phyloP scores from a whole-genome alignment of 345 rosid genomes.

The Firmiana major region DNA sequence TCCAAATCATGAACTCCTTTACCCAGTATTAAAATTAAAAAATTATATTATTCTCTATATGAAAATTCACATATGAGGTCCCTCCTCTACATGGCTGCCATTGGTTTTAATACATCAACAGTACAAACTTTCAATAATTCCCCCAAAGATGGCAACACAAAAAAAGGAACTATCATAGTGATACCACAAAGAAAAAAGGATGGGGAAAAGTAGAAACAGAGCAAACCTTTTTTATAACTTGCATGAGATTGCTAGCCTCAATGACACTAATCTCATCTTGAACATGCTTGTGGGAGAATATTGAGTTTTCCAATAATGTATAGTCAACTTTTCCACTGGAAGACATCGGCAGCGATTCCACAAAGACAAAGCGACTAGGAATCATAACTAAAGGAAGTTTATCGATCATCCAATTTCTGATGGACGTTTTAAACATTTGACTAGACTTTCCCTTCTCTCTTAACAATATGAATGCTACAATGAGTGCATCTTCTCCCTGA shows the following conservation, averaged over 20 bases:
- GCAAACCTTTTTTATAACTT: slow-evolving; percentile 68
- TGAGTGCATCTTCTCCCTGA: slow-evolving; percentile 38
- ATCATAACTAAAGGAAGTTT: slow-evolving; percentile 75
- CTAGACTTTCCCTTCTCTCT: slow-evolving; percentile 37
- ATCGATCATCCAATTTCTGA: slow-evolving; percentile 57
- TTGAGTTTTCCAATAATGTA: slow-evolving; percentile 42
- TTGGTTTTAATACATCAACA: background rate
- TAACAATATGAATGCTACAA: slow-evolving; percentile 55
- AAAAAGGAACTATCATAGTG: background rate
- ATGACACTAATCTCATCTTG: slow-evolving; percentile 28
- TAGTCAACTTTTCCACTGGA: slow-evolving; percentile 85
- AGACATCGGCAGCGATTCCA: slow-evolving; percentile 64
- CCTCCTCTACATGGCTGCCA: background rate
- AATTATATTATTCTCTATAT: background rate
- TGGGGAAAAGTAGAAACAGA: background rate
- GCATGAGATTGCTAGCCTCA: slow-evolving; percentile 33
- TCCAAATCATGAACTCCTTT: background rate
- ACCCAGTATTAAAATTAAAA: background rate
- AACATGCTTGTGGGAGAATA: slow-evolving; percentile 19
- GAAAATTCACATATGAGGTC: background rate
- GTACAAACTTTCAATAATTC: background rate
- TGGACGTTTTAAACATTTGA: slow-evolving; percentile 35
- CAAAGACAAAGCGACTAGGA: slow-evolving; percentile 50
- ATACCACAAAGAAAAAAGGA: background rate
- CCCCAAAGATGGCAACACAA: slow-evolving; percentile 2